Evolutionary conservation across 352 stramenopile species (phyloP).

Genomic region (Phytophthora uliginosa): DNA sequence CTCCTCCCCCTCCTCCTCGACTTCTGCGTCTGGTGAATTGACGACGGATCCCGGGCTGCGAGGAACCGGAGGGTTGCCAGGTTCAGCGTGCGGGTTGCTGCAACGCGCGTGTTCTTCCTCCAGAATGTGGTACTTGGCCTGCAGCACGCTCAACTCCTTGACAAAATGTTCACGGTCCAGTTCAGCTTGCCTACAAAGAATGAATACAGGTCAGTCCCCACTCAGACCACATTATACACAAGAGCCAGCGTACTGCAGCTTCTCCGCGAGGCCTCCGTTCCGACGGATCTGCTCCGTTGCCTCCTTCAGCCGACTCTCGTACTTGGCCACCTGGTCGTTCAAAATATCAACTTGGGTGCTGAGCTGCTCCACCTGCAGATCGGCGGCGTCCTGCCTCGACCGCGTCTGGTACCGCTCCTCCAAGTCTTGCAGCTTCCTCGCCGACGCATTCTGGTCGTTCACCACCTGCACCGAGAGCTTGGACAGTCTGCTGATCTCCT

Average conservation of each 20-base stretch:
- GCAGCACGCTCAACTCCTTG: conserved; percentile 56
- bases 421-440: conserved; percentile 41
- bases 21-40: conserved; percentile 4
- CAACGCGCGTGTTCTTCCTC: conserved; percentile 61
- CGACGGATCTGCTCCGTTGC: conserved; percentile 61
- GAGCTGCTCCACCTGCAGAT: conserved; percentile 80
- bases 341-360: conserved; percentile 77
- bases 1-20: neutral
- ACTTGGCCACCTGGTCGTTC: conserved; percentile 86
- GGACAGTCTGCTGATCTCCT: conserved; percentile 74
- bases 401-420: conserved; percentile 46
- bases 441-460: conserved; percentile 31
- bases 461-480: conserved; percentile 55
- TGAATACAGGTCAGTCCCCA: neutral
- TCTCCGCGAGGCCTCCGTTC: conserved; percentile 55
- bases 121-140: conserved; percentile 57
- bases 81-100: conserved; percentile 7
- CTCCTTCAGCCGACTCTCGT: conserved; percentile 78
- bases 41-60: neutral
- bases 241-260: conserved; percentile 51
- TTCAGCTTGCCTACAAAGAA: conserved; percentile 51
- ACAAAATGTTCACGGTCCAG: conserved; percentile 58
- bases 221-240: conserved; percentile 1
- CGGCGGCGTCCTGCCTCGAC: conserved; percentile 49
- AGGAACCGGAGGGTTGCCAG: neutral